phyloP scores from a whole-genome alignment of 495 filamentous ascomycete genomes.

The Penicillium tannophilum region DNA sequence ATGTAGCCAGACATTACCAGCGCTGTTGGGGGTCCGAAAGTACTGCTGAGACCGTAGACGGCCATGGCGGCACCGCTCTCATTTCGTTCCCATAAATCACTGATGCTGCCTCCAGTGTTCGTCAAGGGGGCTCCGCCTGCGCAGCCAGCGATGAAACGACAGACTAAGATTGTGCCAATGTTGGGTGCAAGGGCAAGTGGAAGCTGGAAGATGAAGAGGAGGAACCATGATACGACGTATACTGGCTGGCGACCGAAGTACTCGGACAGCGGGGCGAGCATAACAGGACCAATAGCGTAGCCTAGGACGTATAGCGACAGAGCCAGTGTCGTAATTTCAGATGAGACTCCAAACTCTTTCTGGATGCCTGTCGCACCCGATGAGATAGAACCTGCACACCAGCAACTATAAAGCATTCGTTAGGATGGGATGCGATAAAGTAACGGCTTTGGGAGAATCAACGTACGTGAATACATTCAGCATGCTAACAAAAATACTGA shows the following conservation, averaged over 20 bases:
- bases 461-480: constrained; percentile 48
- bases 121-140: constrained; percentile 55
- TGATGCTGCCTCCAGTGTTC: constrained; percentile 46
- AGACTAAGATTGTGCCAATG: constrained; percentile 54
- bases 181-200: constrained; percentile 59
- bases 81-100: constrained; percentile 45
- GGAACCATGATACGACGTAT: constrained; percentile 59
- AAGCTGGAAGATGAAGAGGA: constrained; percentile 61
- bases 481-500: constrained; percentile 39
- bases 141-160: constrained; percentile 58
- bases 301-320: constrained; percentile 59
- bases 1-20: constrained; percentile 48
- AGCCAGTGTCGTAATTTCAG: constrained; percentile 46
- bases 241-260: constrained; percentile 62
- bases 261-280: constrained; percentile 65
- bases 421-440: background rate
- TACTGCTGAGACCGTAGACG: constrained; percentile 51
- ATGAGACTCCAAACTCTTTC: constrained; percentile 42
- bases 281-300: constrained; percentile 54
- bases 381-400: constrained; percentile 47
- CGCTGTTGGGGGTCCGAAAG: constrained; percentile 43
- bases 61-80: constrained; percentile 62
- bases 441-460: background rate
- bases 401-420: constrained; percentile 25
- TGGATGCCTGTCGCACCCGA: constrained; percentile 41